A percentile compares a stretch with the other conserved stretches of the same genome.
Conservation (phyloP, 306 rosid species). For the Acacia acuminata region DNA sequence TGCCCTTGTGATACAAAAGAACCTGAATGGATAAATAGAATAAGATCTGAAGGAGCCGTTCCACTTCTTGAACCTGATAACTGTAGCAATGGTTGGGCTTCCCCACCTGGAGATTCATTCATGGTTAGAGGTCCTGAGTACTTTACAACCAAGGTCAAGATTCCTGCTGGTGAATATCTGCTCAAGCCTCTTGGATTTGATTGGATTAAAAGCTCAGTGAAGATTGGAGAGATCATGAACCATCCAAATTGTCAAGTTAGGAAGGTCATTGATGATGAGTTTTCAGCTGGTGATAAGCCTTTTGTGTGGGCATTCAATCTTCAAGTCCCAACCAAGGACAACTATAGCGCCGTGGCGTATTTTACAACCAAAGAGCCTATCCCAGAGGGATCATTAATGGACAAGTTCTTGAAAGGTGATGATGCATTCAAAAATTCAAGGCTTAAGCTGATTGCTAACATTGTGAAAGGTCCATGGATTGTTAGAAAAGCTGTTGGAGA, state of each 20-base stretch:
- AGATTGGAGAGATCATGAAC: conserved; percentile 66
- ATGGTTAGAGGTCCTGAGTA: conserved; percentile 92
- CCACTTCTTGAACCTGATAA: conserved; percentile 58
- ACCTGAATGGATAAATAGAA: conserved; percentile 66
- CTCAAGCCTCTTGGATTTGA: conserved; percentile 91
- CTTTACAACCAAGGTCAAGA: conserved; percentile 67
- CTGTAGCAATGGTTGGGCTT: conserved; percentile 77
- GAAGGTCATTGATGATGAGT: conserved; percentile 64
- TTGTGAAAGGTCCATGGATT: conserved; percentile 88
- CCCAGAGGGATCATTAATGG: conserved; percentile 67
- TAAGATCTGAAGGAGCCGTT: conserved; percentile 69
- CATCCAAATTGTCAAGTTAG: conserved; percentile 61
- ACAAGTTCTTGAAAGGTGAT: conserved; percentile 71
- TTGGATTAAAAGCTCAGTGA: conserved; percentile 81
- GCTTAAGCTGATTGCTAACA: conserved; percentile 88
- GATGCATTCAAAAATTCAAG: conserved; percentile 72
- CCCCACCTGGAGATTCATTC: conserved; percentile 76
- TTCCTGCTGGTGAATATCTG: conserved; percentile 70
- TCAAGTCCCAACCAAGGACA: conserved; percentile 80
- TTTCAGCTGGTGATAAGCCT: conserved; percentile 61
- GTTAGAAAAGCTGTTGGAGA: conserved; percentile 89
- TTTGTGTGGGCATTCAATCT: conserved; percentile 91
- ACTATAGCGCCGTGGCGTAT: conserved; percentile 72
- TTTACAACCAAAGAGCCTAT: conserved; percentile 56
- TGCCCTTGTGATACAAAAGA: conserved; percentile 40